Base-by-base conservation (phyloP, 1,139 yeast species). In the Zhuliangozyma parablackwelliae region DNA sequence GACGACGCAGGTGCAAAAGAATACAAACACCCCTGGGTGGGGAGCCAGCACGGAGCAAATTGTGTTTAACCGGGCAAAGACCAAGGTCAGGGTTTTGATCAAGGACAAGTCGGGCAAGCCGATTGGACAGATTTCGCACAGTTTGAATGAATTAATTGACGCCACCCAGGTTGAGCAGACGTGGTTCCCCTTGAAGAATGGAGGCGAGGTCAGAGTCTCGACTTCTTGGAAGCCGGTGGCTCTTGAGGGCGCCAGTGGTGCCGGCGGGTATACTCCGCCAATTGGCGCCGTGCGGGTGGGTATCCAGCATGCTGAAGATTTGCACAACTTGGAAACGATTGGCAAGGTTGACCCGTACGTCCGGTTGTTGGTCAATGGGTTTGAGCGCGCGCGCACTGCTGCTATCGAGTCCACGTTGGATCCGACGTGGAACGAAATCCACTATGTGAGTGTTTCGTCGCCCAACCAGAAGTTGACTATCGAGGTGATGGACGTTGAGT, bases 331-430 rank as follows among this genome's bases (percentile, higher is more conserved):
- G 61, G 97, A 90, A 58, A 82, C 79, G 39, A 74, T 92, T 42
- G 97, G 97, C 42, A 86, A 81, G 53, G 80, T 89, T 55, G 97
- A 92, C 61, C 98, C 99, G 30, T 92, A 92, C 56, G 79, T 81
- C 12, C 80, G 96, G 53, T 69, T 90, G 10, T 63, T 88, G 54
- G 74, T 88, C 32, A 89, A 88, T 54, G 92, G 92, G 37, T 71
- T 78, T 52, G 80, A 78, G 49, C 79, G 80, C 55, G 86, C 82
- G 26, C 77, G 97, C 59, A 92, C 97, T 2, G 70, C 76, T 36
- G 77, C 85, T n/a, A 59, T 71, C 39, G 81, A 78, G 21, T 76
- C 83, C 16, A 79, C 87, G 2, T 68, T 82, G 51, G 70, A 83
- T 46, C 98, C 99, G 10, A 78, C 79, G 9, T 94, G 90, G 87